Conservation (phyloP, 345 rosid genomes). For the Moricandia moricandioides region DNA sequence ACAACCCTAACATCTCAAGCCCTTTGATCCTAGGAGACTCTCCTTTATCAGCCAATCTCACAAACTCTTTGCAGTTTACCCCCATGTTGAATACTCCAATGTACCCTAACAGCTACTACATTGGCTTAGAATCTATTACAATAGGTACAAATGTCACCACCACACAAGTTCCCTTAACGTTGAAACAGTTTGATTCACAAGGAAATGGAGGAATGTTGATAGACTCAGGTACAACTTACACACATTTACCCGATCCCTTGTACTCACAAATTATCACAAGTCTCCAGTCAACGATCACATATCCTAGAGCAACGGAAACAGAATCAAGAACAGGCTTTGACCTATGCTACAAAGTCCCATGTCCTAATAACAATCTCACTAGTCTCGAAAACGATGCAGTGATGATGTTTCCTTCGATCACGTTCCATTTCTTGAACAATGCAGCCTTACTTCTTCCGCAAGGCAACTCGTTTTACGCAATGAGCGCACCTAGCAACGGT, state of each 20-base stretch:
- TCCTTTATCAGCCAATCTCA: conserved; percentile 43
- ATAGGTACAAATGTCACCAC: conserved; percentile 43
- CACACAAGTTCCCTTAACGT: conserved; percentile 45
- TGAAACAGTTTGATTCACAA: conserved; percentile 62
- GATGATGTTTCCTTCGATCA: conserved; percentile 52
- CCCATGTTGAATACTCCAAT: conserved; percentile 60
- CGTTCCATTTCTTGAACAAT: conserved; percentile 72
- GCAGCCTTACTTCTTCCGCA: conserved; percentile 60
- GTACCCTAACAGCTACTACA: conserved; percentile 72
- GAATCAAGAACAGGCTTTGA: conserved; percentile 64
- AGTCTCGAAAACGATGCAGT: conserved; percentile 24
- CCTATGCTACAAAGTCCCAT: conserved; percentile 75
- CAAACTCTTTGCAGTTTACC: conserved; percentile 56
- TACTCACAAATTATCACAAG: conserved; percentile 59
- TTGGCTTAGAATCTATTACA: conserved; percentile 63
- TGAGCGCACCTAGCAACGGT: conserved; percentile 67
- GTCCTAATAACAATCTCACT: conserved; percentile 47
- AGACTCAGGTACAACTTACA: conserved; percentile 86
- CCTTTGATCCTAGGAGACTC: conserved; percentile 62
- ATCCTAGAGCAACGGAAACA: conserved; percentile 59
- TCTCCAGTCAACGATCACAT: conserved; percentile 43
- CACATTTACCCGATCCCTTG: conserved; percentile 69
- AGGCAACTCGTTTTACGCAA: conserved; percentile 60
- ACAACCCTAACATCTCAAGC: conserved; percentile 72
- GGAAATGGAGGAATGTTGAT: conserved; percentile 85